Conservation (phyloP, 2,329 filamentous ascomycete species). For the Phialophora macrospora region DNA sequence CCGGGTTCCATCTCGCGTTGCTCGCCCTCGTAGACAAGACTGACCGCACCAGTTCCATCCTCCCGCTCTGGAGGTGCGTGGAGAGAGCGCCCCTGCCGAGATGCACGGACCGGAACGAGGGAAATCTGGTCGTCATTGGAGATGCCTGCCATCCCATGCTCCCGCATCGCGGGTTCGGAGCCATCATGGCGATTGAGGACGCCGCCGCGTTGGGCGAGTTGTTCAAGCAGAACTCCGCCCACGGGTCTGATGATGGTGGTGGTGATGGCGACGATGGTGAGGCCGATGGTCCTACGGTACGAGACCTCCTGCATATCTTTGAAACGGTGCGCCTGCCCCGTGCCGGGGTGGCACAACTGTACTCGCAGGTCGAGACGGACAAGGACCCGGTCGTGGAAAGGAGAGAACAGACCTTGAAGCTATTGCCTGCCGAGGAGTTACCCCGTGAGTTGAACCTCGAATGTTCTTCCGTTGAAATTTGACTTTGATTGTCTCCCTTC, state of each 20-base stretch:
- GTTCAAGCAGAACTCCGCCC: background rate
- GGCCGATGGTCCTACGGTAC: background rate
- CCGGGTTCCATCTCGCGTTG: slow-evolving; percentile 1
- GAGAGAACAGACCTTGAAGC: background rate
- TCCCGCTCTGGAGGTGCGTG: slow-evolving; percentile 8
- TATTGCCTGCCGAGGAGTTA: slow-evolving; percentile 7
- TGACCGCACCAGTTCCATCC: background rate
- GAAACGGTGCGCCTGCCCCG: slow-evolving; percentile 8
- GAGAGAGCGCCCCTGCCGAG: slow-evolving; percentile 5
- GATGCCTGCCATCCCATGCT: slow-evolving; percentile 13
- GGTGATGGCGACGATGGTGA: background rate
- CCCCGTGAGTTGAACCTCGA: background rate
- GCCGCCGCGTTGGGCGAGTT: slow-evolving; percentile 5
- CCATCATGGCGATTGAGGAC: slow-evolving; percentile 16
- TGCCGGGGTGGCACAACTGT: slow-evolving; percentile 7
- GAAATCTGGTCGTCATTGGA: slow-evolving; percentile 10
- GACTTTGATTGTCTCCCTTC: background rate
- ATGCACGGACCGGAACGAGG: background rate
- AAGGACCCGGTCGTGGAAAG: slow-evolving; percentile 8
- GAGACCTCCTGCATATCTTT: background rate
- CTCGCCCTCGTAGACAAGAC: background rate
- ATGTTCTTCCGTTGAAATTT: background rate
- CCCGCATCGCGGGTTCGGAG: slow-evolving; percentile 12
- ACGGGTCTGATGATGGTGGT: background rate
- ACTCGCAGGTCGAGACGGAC: slow-evolving; percentile 16